Evolutionary conservation across 805 yeast genomes (phyloP), one percentile per base, ranked within the genome.

Genomic region (Kluyveromyces wickerhamii): DNA sequence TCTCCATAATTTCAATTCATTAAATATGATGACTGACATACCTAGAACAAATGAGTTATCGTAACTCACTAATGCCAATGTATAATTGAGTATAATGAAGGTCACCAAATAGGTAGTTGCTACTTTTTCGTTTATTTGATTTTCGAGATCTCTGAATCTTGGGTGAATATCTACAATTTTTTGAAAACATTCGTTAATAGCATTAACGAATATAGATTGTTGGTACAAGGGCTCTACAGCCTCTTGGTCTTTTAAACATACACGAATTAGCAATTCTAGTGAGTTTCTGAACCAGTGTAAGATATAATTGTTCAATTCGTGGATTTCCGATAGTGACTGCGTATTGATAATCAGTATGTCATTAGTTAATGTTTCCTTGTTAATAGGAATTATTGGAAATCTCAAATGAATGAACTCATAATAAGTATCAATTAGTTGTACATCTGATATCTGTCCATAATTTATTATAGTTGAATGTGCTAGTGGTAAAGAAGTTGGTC

Each of bases 21-120:
- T 73, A 48, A 77, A 71, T 10, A 76, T 63, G 1, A 77, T 59
- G 10, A 69, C 63, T 1, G 79, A 62, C 37, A 69, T 60, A 3
- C 75, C 66, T 19, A 80, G 61, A 1, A 79, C 77, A 25, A 75
- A 57, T 5, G 82, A 72, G 47, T 72, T 75, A 22, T 68, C 65
- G 34, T 71, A 73, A 0, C 88, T 87, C 16, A 76, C 69, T 26
- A 77, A 59, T 2, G 77, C 57, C 7, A 77, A 65, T 7, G 74
- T 58, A 47, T 76, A 80, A 47, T 78, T 78, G 20, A 76, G 48
- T 7, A 70, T 45, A 0, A 63, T 55, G 35, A 72, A 52, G 0
- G 70, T 56, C 2, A 63, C 47, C 6, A 64, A 46, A 29, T 66
- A 64, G 9, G 67, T 43, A 8, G 60, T 42, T 22, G 51, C 51